Evolutionary conservation across 2,329 filamentous ascomycete genomes (phyloP).

Genomic region (Fusarium chaquense): DNA sequence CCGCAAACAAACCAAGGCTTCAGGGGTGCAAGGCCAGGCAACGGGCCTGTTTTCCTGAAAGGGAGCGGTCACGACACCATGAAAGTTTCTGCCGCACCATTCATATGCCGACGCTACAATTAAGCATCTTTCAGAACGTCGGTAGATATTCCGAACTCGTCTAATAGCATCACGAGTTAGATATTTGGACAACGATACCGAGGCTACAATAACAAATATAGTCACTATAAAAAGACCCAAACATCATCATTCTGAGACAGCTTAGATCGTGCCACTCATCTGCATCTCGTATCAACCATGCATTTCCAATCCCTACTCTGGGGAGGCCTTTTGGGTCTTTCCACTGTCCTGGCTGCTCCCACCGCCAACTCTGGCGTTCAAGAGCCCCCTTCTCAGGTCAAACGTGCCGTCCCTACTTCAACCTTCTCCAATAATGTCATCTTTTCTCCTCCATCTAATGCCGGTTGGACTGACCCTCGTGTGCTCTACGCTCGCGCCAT

Average conservation of each 20-base stretch:
- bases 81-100: slow-evolving; percentile 19
- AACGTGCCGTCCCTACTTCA: slow-evolving; percentile 32
- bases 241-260: background rate
- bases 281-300: slow-evolving; percentile 8
- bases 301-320: slow-evolving; percentile 29
- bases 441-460: slow-evolving; percentile 54
- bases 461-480: slow-evolving; percentile 56
- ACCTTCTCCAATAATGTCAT: slow-evolving; percentile 52
- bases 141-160: slow-evolving; percentile 24
- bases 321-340: slow-evolving; percentile 36
- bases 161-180: slow-evolving; percentile 5
- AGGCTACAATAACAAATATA: background rate
- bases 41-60: slow-evolving; percentile 16
- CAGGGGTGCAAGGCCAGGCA: background rate
- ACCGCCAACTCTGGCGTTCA: slow-evolving; percentile 18
- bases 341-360: slow-evolving; percentile 31
- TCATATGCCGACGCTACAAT: slow-evolving; percentile 9
- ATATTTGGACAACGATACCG: background rate
- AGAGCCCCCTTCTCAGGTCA: slow-evolving; percentile 13
- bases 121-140: background rate
- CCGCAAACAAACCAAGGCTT: slow-evolving; percentile 13
- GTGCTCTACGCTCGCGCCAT: slow-evolving; percentile 60
- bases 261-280: background rate
- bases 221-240: slow-evolving; percentile 3
- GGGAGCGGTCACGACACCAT: slow-evolving; percentile 16